Evolutionary conservation across 2,329 filamentous ascomycete species (phyloP).

Genomic region (Colletotrichum euphorbiae): DNA sequence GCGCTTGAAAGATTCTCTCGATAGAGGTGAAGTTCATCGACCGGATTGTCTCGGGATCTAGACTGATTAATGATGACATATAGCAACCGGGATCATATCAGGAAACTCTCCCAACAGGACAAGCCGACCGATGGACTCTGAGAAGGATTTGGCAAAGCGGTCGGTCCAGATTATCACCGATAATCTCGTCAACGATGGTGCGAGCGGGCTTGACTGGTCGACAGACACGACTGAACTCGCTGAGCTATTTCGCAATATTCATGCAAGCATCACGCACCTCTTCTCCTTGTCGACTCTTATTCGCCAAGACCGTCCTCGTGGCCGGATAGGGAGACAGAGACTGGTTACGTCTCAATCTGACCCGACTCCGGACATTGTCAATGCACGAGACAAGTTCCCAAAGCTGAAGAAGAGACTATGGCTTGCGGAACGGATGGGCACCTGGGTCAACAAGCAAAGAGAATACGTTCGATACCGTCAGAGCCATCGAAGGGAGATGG

Average conservation of each 20-base stretch:
- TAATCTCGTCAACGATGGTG: too few relatives aligned
- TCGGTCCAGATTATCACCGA: neutral
- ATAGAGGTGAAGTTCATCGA: neutral
- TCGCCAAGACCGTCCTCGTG: constrained; percentile 11
- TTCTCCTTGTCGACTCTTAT: constrained; percentile 14
- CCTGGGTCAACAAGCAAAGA: neutral
- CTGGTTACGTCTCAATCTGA: neutral
- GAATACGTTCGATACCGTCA: constrained; percentile 22
- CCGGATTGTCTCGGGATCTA: too few relatives aligned
- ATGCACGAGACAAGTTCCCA: constrained; percentile 15
- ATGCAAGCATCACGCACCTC: constrained; percentile 11
- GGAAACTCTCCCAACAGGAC: constrained; percentile 8
- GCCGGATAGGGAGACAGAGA: neutral
- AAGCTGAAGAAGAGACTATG: constrained; percentile 13
- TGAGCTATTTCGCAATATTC: constrained; percentile 11
- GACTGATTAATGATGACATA: neutral
- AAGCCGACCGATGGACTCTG: neutral
- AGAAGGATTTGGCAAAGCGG: neutral
- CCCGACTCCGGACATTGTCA: neutral
- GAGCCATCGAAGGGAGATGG: neutral
- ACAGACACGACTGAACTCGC: constrained; percentile 4
- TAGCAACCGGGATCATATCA: neutral
- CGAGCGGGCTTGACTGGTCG: neutral
- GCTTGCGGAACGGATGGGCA: constrained; percentile 7
- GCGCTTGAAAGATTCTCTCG: neutral